Evolutionary conservation across 2,329 filamentous ascomycete genomes (phyloP).

Genomic region (Eutypa lata): DNA sequence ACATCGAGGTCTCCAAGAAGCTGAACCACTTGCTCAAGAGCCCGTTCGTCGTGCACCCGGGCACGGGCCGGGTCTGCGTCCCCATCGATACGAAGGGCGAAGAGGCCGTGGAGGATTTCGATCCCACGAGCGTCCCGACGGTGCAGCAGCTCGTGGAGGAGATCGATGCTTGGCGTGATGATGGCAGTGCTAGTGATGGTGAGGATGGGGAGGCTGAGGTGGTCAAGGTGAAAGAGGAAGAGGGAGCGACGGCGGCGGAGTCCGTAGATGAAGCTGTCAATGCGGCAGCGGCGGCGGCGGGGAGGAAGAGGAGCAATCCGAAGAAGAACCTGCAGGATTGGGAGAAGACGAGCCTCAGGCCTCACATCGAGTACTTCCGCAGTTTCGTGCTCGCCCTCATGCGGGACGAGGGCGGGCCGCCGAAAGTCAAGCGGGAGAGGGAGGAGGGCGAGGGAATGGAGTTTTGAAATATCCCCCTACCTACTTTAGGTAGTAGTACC

Average conservation of each 20-base stretch:
- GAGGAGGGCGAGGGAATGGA: conserved; percentile 50
- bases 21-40: conserved; percentile 97
- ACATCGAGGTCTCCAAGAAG: conserved; percentile 97
- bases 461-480: conserved; percentile 35
- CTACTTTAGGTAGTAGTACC: too few relatives aligned
- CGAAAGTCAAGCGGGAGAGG: conserved; percentile 52
- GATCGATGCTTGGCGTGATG: conserved; percentile 75
- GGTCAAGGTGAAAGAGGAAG: conserved; percentile 19
- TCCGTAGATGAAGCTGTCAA: too few relatives aligned
- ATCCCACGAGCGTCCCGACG: conserved; percentile 85
- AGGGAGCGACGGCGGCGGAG: conserved; percentile 19
- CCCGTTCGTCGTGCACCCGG: conserved; percentile 93
- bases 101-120: conserved; percentile 66
- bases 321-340: conserved; percentile 66
- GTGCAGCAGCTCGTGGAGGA: conserved; percentile 78
- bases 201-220: conserved; percentile 28
- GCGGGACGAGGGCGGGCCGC: conserved; percentile 63
- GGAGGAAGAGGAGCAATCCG: conserved; percentile 19
- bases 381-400: conserved; percentile 75
- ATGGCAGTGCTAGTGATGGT: conserved; percentile 26
- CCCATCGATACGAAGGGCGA: conserved; percentile 66
- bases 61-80: conserved; percentile 91
- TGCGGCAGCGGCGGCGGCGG: conserved; percentile 13
- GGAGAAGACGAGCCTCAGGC: conserved; percentile 94
- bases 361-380: conserved; percentile 87